phyloP scores from a whole-genome alignment of 108 stramenopile species.

The Conticribra weissflogii region DNA sequence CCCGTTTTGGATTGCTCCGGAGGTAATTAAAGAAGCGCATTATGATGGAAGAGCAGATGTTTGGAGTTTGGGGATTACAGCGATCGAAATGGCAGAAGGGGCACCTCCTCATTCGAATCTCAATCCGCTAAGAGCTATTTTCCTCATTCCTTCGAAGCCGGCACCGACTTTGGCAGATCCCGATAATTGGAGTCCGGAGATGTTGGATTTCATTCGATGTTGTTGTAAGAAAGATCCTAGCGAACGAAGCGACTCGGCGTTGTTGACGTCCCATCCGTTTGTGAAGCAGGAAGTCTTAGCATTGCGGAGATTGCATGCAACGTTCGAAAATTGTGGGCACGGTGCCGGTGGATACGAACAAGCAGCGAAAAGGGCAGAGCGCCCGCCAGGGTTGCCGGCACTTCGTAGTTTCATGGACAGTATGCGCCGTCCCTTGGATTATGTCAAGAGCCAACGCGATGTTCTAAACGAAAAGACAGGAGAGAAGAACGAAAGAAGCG shows the following conservation, averaged over 20 bases:
- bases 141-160: slow-evolving; percentile 88
- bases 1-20: slow-evolving; percentile 99
- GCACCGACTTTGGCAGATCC: slow-evolving; percentile 89
- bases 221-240: slow-evolving; percentile 89
- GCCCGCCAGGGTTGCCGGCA: slow-evolving; percentile 66
- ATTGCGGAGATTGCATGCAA: slow-evolving; percentile 68
- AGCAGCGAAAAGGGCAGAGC: slow-evolving; percentile 15
- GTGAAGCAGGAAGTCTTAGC: slow-evolving; percentile 83
- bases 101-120: slow-evolving; percentile 97
- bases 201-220: slow-evolving; percentile 88
- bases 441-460: slow-evolving; percentile 40
- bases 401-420: slow-evolving; percentile 72
- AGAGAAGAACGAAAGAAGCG: neutral
- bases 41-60: slow-evolving; percentile 98
- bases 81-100: slow-evolving; percentile 98
- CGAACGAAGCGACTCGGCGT: slow-evolving; percentile 83
- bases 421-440: slow-evolving; percentile 64
- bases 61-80: slow-evolving; percentile 97
- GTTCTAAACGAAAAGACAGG: neutral
- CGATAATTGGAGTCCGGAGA: slow-evolving; percentile 89
- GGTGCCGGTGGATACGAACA: slow-evolving; percentile 31
- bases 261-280: slow-evolving; percentile 79
- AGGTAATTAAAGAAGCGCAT: slow-evolving; percentile 92
- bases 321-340: slow-evolving; percentile 30
- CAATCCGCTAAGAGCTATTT: slow-evolving; percentile 86